Evolutionary conservation across 75 land plant genomes (phyloP).

Genomic region (Adiantum capillusveneris): DNA sequence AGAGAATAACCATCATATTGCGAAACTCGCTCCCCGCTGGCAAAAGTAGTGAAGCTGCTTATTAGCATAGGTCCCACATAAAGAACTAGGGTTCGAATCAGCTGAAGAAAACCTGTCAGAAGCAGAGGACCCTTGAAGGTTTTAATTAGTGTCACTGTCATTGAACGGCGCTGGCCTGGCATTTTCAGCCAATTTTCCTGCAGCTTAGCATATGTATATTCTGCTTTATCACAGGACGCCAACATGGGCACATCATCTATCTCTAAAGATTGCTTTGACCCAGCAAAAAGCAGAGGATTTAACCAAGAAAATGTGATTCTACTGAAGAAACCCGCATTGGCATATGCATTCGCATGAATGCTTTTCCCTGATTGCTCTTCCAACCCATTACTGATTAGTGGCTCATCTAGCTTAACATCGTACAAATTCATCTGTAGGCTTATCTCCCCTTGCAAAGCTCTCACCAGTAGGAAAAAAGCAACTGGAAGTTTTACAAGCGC

Average conservation of each 20-base stretch:
- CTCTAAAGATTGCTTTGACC: constrained; percentile 5
- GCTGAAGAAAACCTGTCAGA: constrained; percentile 11
- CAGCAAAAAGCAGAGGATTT: constrained; percentile 10
- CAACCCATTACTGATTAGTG: background rate
- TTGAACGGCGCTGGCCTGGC: constrained; percentile 5
- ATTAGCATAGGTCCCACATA: constrained; percentile 26
- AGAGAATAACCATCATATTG: constrained; percentile 20
- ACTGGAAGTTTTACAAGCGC: background rate
- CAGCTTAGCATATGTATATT: constrained; percentile 1
- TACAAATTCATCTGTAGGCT: background rate
- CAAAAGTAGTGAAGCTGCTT: constrained; percentile 17
- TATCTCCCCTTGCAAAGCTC: background rate
- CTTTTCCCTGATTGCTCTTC: background rate
- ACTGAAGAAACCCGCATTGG: constrained; percentile 12
- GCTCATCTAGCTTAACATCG: background rate
- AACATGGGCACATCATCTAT: constrained; percentile 14
- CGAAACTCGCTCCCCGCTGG: constrained; percentile 7
- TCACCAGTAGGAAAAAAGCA: background rate
- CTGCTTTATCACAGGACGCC: constrained; percentile 8
- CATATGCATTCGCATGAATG: background rate
- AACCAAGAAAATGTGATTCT: constrained; percentile 16
- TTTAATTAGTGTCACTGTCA: constrained; percentile 10
- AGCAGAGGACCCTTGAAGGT: constrained; percentile 16
- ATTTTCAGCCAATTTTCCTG: constrained; percentile 2
- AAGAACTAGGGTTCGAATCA: constrained; percentile 18